These are phyloP conservation scores for Ustilago hordei DNA, from an alignment of 1,284 basidiomycete genomes.

Conservation along the genomic window DNA sequence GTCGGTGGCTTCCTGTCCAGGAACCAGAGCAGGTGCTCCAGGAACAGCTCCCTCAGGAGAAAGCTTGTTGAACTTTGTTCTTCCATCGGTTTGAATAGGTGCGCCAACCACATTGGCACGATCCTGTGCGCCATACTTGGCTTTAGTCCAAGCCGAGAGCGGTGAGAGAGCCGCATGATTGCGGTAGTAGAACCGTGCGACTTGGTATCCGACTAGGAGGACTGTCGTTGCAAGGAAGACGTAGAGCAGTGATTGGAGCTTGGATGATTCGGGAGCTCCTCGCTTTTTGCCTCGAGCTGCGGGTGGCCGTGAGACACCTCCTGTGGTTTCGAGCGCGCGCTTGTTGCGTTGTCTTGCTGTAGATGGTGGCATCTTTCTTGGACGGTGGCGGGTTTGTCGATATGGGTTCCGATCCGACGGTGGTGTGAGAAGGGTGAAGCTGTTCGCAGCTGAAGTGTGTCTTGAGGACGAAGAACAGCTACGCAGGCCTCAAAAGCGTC, in stretches of 20 bases:
- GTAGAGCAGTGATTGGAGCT: constrained; percentile 41
- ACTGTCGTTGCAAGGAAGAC: constrained; percentile 37
- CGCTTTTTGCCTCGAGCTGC: constrained; percentile 18
- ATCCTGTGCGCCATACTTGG: constrained; percentile 38
- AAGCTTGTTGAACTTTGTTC: constrained; percentile 41
- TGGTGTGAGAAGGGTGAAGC: no score
- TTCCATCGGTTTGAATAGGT: constrained; percentile 5
- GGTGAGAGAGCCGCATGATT: constrained; percentile 28
- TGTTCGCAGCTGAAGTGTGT: no score
- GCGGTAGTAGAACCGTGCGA: constrained; percentile 45
- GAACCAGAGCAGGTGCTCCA: constrained; percentile 40
- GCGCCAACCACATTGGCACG: constrained; percentile 10
- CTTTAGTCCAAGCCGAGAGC: constrained; percentile 36
- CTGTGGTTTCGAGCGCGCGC: constrained; percentile 35
- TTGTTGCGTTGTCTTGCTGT: constrained; percentile 51
- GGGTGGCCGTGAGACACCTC: constrained; percentile 27
- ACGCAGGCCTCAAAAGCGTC: neutral
- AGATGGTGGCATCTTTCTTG: constrained; percentile 39
- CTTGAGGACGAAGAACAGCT: neutral
- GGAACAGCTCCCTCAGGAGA: constrained; percentile 34
- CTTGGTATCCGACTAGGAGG: constrained; percentile 34
- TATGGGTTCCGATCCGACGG: no score
- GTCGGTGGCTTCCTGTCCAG: constrained; percentile 37
- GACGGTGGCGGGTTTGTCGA: neutral
- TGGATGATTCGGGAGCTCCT: constrained; percentile 14